Evolutionary conservation across 2,329 filamentous ascomycete genomes (phyloP), one percentile per base, ranked within the genome.

Genomic region (Xylaria polymorpha): DNA sequence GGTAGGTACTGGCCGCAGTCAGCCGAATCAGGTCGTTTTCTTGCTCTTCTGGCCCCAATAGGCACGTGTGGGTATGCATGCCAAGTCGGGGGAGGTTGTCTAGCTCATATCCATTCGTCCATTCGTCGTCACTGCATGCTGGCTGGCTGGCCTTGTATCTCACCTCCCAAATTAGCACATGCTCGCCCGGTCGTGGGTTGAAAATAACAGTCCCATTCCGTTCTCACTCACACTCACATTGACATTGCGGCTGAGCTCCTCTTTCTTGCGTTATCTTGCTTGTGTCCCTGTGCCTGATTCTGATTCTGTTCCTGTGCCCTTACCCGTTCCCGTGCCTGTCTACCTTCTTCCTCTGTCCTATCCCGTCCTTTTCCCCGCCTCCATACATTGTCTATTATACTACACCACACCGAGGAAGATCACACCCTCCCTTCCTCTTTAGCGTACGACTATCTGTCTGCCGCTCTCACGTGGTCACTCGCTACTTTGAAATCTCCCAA

Each of bases 401-500:
- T 65, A 41, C 66, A 64, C 44, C 39, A 64, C 73, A 67, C 66
- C 43, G 51, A 70, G 46, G 39, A 29, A 37, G 60, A 64, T 62
- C 67, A 69, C 57, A 71, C 67, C 63, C 62, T 67, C 59, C 43
- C 35, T 61, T 43, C 59, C 39, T 53, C 56, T 44, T 44, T 65
- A 51, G 61, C 51, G 44, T 35, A 41, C 46, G 35, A 61, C 67
- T 66, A 15, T 58, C 63, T 64, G 15, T 69, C 53, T 72, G 69
- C 68, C 68, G 67, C 37, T 50, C 72, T 75, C 74, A 75, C 74
- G 74, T 75, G 74, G 72, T 66, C 73, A 73, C 69, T 70, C 68
- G 70, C 43, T 58, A 41, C 48, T 15, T 60, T 58, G 53, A 46
- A 62, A 46, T 35, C 57, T 64, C 59, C 14, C 53, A 65, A 71